phyloP scores from a whole-genome alignment of 2,329 filamentous ascomycete species.

The Paradendryphiella salina region DNA sequence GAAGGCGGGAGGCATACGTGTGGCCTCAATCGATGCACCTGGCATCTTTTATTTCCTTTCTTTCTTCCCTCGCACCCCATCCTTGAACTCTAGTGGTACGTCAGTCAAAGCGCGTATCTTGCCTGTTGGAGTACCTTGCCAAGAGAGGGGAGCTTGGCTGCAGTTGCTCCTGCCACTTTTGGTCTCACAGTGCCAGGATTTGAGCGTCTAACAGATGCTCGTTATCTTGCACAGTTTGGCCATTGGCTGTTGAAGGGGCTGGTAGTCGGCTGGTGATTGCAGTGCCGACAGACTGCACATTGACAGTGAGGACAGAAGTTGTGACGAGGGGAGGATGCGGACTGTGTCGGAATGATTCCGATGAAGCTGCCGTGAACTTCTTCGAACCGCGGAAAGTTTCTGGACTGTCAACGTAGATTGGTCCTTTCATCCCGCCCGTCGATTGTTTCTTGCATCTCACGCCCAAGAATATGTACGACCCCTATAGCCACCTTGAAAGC shows the following conservation, averaged over 20 bases:
- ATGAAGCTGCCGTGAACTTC: too few relatives aligned
- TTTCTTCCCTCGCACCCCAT: slow-evolving; percentile 1
- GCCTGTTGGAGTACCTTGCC: slow-evolving; percentile 23
- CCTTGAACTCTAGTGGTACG: slow-evolving; percentile 18
- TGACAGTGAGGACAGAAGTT: not conserved
- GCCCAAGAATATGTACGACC: too few relatives aligned
- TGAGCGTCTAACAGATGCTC: not conserved
- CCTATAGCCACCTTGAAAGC: too few relatives aligned
- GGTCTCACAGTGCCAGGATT: slow-evolving; percentile 1
- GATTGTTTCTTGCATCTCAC: too few relatives aligned
- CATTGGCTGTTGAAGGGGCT: not conserved
- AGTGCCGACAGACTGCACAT: not conserved
- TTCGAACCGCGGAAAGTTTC: too few relatives aligned
- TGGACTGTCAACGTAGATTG: too few relatives aligned
- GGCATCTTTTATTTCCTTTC: slow-evolving; percentile 1
- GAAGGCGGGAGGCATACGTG: not conserved
- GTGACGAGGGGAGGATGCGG: too few relatives aligned
- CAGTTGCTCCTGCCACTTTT: slow-evolving; percentile 21
- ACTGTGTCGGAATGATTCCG: too few relatives aligned
- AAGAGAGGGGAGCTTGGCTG: slow-evolving; percentile 21
- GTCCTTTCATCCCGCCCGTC: too few relatives aligned
- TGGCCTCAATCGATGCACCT: not conserved
- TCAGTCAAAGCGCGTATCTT: slow-evolving; percentile 25
- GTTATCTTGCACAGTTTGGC: slow-evolving; percentile 5
- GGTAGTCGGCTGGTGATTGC: not conserved